Base-by-base conservation (phyloP, 225 moss, liverwort and hornwort genomes). In the Anthoceros angustus region DNA sequence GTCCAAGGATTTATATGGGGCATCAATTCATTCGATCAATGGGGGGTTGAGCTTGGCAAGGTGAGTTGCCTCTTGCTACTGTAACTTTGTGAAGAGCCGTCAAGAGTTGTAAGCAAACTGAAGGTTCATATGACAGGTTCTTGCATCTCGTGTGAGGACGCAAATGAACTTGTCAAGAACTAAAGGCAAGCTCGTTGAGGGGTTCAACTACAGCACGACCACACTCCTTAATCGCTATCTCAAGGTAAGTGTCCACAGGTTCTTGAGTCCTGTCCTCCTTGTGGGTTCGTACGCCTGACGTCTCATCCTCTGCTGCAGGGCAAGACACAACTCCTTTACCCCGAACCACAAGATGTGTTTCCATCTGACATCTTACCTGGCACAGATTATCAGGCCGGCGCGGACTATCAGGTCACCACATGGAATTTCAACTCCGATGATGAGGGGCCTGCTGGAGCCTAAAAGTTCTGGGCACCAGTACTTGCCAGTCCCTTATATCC, bases 11-110 rank as follows among this genome's bases (percentile, higher is more conserved):
- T 92, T 63, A 81, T 98, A 12, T 98, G 95, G 95, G 92, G 95
- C 40, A 87, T 98, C 39, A 98, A 98, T 75, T 98, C 95, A 66
- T 98, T 98, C 61, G 95, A 98, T 70, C 95, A 98, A 67, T 98
- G 92, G 91, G 95, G 95, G 64, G 95, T 98, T 65, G 95, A 98
- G 77, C 92, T 98, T 40, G 95, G 95, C 72, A 98, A 98, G 92
- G 95, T 98, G 42, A 55, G 70, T 42, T 42, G 14, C 11, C 40
- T 66, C n/a, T 11, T 66, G 32, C 65, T 38, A 48, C 46, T 18
- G 12, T 48, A 5, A 12, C 18, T 2, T 6, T 0, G 46, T 48
- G 14, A 48, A 48, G 12, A 18, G 46, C 2, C 1, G 46, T 48
- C 46, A 12, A 48, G 45, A 46, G 45, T 11, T 16, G 1, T 5